phyloP scores from a whole-genome alignment of 2,329 filamentous ascomycete genomes.

The Fusarium palustre region DNA sequence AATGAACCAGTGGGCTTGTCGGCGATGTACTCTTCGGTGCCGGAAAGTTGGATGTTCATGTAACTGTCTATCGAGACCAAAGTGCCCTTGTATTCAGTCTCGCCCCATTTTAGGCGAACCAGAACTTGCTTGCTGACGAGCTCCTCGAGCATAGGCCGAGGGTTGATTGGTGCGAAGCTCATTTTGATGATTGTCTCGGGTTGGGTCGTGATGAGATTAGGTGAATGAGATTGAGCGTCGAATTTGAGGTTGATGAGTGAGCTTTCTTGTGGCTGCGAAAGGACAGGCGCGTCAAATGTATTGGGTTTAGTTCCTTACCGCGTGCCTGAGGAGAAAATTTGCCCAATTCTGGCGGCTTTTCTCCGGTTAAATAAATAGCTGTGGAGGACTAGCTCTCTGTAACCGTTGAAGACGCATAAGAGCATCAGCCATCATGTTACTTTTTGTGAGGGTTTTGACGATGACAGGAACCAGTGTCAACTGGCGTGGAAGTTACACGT shows the following conservation, averaged over 20 bases:
- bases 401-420: not conserved
- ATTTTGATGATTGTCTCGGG: constrained; percentile 44
- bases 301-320: constrained; percentile 28
- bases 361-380: constrained; percentile 23
- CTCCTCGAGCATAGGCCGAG: constrained; percentile 93
- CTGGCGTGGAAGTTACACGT: not conserved
- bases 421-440: not conserved
- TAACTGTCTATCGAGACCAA: constrained; percentile 96
- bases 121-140: constrained; percentile 92
- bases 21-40: constrained; percentile 92
- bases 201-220: not conserved
- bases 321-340: constrained; percentile 43
- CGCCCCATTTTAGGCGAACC: constrained; percentile 96
- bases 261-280: constrained; percentile 40
- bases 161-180: constrained; percentile 91
- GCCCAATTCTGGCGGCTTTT: constrained; percentile 16
- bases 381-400: not conserved
- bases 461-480: not conserved
- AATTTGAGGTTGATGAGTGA: constrained; percentile 39
- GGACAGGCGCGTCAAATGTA: constrained; percentile 38
- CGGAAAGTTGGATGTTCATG: constrained; percentile 96
- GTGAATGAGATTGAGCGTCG: constrained; percentile 30
- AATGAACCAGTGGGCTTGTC: constrained; percentile 86
- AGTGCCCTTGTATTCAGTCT: constrained; percentile 95
- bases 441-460: not conserved